Evolutionary conservation across 1,139 yeast species (phyloP).

Genomic region (Nakaseomyces bracarensis): DNA sequence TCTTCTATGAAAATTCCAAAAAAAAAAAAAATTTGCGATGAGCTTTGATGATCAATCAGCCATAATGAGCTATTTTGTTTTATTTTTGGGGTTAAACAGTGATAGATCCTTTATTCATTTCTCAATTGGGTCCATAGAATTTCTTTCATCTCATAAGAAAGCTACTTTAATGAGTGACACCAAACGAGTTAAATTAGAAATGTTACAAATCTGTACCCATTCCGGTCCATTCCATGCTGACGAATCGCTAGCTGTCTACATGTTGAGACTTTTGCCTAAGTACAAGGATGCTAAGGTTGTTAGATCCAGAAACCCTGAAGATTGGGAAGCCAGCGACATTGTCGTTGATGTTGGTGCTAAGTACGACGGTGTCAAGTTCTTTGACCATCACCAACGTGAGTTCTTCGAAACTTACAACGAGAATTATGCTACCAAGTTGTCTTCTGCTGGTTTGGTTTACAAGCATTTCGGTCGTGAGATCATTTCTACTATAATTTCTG

Average conservation of each 20-base stretch:
- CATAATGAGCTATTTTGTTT: too few relatives aligned
- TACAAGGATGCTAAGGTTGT: conserved; percentile 58
- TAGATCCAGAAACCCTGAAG: conserved; percentile 74
- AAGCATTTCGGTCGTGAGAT: conserved; percentile 88
- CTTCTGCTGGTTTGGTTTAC: conserved; percentile 90
- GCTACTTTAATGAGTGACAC: conserved; percentile 11
- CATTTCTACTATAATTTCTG: conserved; percentile 39
- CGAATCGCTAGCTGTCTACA: conserved; percentile 90
- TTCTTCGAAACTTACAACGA: conserved; percentile 58
- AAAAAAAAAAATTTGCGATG: conserved; percentile 1
- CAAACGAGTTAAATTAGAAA: conserved; percentile 23
- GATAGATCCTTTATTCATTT: too few relatives aligned
- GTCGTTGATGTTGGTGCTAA: conserved; percentile 95
- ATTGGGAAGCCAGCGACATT: conserved; percentile 82
- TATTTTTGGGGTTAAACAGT: too few relatives aligned
- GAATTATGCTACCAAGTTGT: conserved; percentile 62
- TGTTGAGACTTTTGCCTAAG: conserved; percentile 67
- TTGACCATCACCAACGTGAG: conserved; percentile 93
- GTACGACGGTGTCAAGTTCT: conserved; percentile 78
- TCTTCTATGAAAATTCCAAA: not conserved
- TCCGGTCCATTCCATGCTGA: conserved; percentile 97
- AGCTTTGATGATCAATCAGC: too few relatives aligned
- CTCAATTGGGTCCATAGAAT: too few relatives aligned
- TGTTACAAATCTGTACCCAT: conserved; percentile 68
- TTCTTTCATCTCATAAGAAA: not conserved